Base-by-base conservation (phyloP, 1,284 basidiomycete species). In the Rhodotorula sp. region DNA sequence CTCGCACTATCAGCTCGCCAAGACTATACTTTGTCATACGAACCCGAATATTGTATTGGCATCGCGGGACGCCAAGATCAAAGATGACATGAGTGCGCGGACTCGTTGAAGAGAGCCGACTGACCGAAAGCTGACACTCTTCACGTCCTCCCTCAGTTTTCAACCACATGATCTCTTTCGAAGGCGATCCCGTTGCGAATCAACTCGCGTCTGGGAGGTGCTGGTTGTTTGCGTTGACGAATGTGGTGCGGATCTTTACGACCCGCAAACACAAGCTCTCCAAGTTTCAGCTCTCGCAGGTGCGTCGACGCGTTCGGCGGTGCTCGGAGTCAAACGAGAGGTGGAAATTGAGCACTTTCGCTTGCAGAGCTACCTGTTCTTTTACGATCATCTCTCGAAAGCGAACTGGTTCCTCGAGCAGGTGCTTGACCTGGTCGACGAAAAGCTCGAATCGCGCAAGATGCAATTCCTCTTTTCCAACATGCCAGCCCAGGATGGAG, bases 361-460 rank as follows among this genome's bases (percentile, higher is more conserved):
- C 92, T 4, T 15, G 3, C 43, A 95, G 85, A 88, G 88, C 8
- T 95, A 95, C 81, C 85, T 94, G 28, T 94, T 91, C 85, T 94
- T 95, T 85, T 67, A 50, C 58, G 69, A 68, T 49, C 70, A 68
- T 38, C 62, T 71, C 14, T 31, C 50, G 19, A 67, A 68, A 48
- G 85, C 89, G 63, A 97, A 97, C 83, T 94, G 92, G 83, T 97
- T 91, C 81, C 87, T 97, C 26, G 95, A 97, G 82, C 84, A 89
- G 63, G 87, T 89, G 66, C 90, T 98, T 75, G 85, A 95, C 81
- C 86, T 91, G 57, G 43, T 16, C 26, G 88, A 92, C 75, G 86
- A 89, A 67, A 88, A 61, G 16, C 64, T 73, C n/a, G 63, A 68
- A 43, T 88, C 92, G 78, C 87, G 95, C 3, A 85, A 94, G 14